Percentiles rank a stretch among this genome's conserved stretches.
Evolutionary conservation across 1,284 basidiomycete genomes (phyloP).

Genomic region (Amylostereum areolatum): DNA sequence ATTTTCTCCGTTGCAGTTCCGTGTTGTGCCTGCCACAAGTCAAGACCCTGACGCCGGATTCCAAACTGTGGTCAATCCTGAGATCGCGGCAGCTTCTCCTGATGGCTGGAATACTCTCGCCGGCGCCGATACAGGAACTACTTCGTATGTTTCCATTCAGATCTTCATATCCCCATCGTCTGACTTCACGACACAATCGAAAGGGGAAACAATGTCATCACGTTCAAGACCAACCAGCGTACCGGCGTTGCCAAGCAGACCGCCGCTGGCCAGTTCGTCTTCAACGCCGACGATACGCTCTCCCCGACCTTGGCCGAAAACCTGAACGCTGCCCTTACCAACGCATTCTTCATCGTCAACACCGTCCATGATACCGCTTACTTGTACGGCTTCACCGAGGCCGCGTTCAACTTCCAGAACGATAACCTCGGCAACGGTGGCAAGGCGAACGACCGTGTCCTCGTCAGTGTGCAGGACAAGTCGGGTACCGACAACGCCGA

Average conservation of each 20-base stretch:
- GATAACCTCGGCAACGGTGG: constrained; percentile 39
- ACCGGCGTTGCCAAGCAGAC: constrained; percentile 20
- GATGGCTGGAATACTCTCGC: constrained; percentile 38
- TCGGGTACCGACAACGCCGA: constrained; percentile 35
- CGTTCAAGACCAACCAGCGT: constrained; percentile 27
- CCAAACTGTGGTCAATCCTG: constrained; percentile 34
- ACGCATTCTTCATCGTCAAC: constrained; percentile 49
- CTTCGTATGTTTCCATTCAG: background rate
- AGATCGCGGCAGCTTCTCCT: constrained; percentile 35
- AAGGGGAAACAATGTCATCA: constrained; percentile 36
- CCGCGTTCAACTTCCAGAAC: constrained; percentile 40
- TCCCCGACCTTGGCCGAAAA: constrained; percentile 28
- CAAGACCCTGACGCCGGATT: constrained; percentile 32
- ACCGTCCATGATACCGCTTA: constrained; percentile 45
- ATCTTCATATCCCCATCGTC: background rate
- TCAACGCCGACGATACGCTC: constrained; percentile 19
- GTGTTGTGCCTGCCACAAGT: constrained; percentile 36
- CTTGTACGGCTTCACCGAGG: constrained; percentile 31
- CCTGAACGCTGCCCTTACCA: constrained; percentile 30
- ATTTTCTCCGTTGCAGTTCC: constrained; percentile 26
- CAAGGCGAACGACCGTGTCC: constrained; percentile 32
- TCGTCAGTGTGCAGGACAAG: constrained; percentile 33
- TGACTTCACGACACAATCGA: too few species aligned
- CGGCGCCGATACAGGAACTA: constrained; percentile 13
- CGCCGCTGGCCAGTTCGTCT: constrained; percentile 31